Evolutionary conservation across 176 grass and related monocot genomes (phyloP), one percentile per base, ranked within the genome.

Genomic region (Thalia dealbata): DNA sequence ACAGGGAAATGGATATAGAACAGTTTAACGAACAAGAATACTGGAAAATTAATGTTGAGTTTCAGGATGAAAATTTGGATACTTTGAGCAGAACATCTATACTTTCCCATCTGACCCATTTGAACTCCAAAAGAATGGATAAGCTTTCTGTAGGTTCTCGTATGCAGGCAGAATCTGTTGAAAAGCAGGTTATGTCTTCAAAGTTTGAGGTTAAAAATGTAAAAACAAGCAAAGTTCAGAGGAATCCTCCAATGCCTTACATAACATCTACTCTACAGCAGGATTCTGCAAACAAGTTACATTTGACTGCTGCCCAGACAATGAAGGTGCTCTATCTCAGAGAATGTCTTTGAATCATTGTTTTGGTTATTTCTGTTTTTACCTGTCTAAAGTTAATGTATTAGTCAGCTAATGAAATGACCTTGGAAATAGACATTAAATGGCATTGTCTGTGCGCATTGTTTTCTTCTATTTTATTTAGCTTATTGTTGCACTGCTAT

Each of bases 251-350:
- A 0, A 86, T 91, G 89, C 93, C 93, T 61, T 92, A 84, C 86
- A 97, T 97, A 78, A 97, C 93, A 81, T 97, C 93, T 65, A 92
- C 84, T 77, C 83, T 97, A 64, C 93, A 97, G 80, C 89, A 92
- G 80, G 93, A 92, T 85, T 84, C 93, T 42, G 89, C 82, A 55
- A 90, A 79, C 83, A 97, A 90, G 67, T 81, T 91, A 51, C 73
- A 84, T 71, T 97, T 92, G 81, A 63, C 61, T 75, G 85, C 89
- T 54, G 76, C 80, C 18, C 42, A 88, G 72, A 97, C 89, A 70
- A 92, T 97, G 93, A 97, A 97, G 89, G 93, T 81, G 16, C 30
- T 75, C 38, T 46, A 18, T 21, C 7, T 52, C 12, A 52, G 48
- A 29, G 14, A 21, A 29, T 52, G 12, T 50, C 26, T 72, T 19